A percentile compares a stretch with the other conserved stretches of the same genome.
Evolutionary conservation across 163 green algal species (phyloP).

Genomic region (Prototheca cutis): DNA sequence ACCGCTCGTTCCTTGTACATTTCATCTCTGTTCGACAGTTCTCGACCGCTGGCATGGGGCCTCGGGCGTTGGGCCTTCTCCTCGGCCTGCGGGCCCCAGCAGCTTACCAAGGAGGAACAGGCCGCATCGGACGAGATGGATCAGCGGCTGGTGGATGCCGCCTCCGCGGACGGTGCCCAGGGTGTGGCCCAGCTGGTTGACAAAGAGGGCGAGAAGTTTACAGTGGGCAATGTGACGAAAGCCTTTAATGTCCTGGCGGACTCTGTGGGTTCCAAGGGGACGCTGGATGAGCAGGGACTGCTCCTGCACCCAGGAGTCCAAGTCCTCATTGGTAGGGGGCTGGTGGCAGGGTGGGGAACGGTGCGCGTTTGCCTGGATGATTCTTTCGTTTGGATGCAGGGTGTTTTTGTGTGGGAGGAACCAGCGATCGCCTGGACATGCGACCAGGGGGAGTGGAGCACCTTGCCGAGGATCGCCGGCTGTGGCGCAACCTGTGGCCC

Average conservation of each 20-base stretch:
- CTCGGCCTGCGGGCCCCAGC: not conserved
- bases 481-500: too few relatives aligned
- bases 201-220: slow-evolving; percentile 11
- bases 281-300: too few relatives aligned
- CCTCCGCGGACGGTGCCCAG: not conserved
- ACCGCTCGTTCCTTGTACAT: too few relatives aligned
- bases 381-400: too few relatives aligned
- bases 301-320: slow-evolving; percentile 6
- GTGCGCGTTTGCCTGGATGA: too few relatives aligned
- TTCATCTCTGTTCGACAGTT: too few relatives aligned
- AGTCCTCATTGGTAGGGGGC: slow-evolving; percentile 11
- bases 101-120: not conserved
- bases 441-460: too few relatives aligned
- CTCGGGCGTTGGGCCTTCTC: not conserved
- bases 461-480: too few relatives aligned
- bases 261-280: too few relatives aligned
- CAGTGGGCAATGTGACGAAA: slow-evolving; percentile 12
- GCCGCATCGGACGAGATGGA: not conserved
- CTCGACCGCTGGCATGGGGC: not conserved
- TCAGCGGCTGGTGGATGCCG: not conserved
- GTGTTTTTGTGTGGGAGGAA: not conserved
- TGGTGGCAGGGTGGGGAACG: too few relatives aligned
- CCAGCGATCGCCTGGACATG: too few relatives aligned
- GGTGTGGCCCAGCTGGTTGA: slow-evolving; percentile 10
- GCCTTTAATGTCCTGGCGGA: slow-evolving; percentile 12